These are phyloP conservation scores for Ailanthus altissimus DNA, from an alignment of 345 rosid genomes.

Conservation along the genomic window DNA sequence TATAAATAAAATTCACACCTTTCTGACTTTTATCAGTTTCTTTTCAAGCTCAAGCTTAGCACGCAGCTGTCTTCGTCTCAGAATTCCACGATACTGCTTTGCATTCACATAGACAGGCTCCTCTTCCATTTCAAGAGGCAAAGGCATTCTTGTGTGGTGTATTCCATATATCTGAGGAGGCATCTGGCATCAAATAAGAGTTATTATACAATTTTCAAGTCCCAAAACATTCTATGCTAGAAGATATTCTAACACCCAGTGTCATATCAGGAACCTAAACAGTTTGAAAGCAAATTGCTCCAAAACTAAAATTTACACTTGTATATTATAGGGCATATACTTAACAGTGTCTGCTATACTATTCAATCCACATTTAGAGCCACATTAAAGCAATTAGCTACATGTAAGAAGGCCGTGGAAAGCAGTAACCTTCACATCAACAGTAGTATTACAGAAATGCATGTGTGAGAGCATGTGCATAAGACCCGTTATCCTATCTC, in stretches of 20 bases:
- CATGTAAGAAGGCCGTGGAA: too few relatives aligned
- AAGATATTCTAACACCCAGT: neutral
- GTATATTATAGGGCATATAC: neutral
- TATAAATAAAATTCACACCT: constrained; percentile 35
- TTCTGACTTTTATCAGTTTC: constrained; percentile 56
- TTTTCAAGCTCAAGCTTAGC: constrained; percentile 74
- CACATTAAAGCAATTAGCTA: too few relatives aligned
- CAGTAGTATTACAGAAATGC: too few relatives aligned
- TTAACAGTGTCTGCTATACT: neutral
- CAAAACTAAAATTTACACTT: neutral
- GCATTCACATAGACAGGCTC: constrained; percentile 80
- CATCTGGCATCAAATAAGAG: constrained; percentile 31
- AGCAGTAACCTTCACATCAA: too few relatives aligned
- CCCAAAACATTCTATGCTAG: neutral
- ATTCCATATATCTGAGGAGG: constrained; percentile 48
- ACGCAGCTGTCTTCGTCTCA: constrained; percentile 66
- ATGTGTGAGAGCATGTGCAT: too few relatives aligned
- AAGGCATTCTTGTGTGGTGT: constrained; percentile 59
- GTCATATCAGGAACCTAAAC: neutral
- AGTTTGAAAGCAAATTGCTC: neutral
- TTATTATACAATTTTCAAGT: constrained; percentile 1
- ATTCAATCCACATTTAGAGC: neutral
- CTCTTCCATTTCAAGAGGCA: constrained; percentile 71
- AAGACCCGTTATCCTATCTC: too few relatives aligned
- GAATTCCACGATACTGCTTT: constrained; percentile 70